These are phyloP conservation scores for Rhododendron ferrugineum DNA, from an alignment of 148 eudicot species.

Conservation along the genomic window DNA sequence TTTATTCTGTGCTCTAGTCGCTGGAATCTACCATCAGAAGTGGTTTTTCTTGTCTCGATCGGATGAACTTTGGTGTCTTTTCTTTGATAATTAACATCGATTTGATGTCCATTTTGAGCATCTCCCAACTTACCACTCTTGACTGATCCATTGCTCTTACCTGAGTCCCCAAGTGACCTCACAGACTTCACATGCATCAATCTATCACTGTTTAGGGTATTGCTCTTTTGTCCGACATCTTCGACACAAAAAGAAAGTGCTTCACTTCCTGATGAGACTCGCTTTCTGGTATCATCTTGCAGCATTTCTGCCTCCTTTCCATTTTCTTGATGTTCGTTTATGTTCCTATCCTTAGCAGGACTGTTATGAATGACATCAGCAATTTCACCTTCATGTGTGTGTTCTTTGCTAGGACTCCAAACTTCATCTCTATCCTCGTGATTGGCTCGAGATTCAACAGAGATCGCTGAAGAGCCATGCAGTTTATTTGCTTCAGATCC, in stretches of 20 bases:
- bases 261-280: neutral
- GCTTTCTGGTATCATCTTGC: conserved; percentile 17
- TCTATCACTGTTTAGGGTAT: conserved; percentile 20
- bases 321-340: conserved; percentile 25
- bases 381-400: neutral
- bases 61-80: conserved; percentile 31
- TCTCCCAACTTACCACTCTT: conserved; percentile 21
- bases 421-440: neutral
- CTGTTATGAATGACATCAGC: neutral
- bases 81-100: conserved; percentile 15
- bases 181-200: conserved; percentile 56
- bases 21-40: conserved; percentile 43
- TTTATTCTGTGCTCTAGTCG: conserved; percentile 56
- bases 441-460: neutral
- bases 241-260: conserved; percentile 11
- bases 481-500: conserved; percentile 2
- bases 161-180: conserved; percentile 49
- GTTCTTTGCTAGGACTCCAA: neutral
- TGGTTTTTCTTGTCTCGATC: conserved; percentile 32
- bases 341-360: neutral
- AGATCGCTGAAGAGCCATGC: neutral
- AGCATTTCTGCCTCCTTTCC: conserved; percentile 16
- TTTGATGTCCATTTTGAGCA: conserved; percentile 11
- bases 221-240: neutral
- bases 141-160: conserved; percentile 41